Base-by-base conservation (phyloP, 1,139 yeast genomes). In the Suhomyces chickasaworum region DNA sequence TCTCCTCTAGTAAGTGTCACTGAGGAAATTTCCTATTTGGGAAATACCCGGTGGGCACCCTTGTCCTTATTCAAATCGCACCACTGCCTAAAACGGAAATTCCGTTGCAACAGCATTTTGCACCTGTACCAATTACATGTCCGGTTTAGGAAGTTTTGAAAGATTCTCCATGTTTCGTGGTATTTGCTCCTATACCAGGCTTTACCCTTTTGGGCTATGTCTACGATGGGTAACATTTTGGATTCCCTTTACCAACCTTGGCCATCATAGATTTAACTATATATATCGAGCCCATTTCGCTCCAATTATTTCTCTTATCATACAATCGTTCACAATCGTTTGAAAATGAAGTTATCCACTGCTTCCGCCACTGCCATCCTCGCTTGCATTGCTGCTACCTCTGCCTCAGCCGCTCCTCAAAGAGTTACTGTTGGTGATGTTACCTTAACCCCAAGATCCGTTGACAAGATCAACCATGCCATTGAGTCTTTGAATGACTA, bases 371-470 rank as follows among this genome's bases (percentile, higher is more conserved):
- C 76, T 34, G 57, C 70, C 50, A 57, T 63, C 42, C 60, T 71
- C 55, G 73, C 75, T 30, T 58, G 65, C 40, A 51, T 66, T 44
- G 56, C 70, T 20, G 52, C 65, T 10, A 65, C 66, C 33, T 51
- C 60, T 8, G 66, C 67, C 33, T 50, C 60, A 35, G 77, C 76
- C 47, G 69, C 73, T 33, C 77, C 78, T 42, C 50, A 60, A 17
- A 34, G 38, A 8, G 35, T 29, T 9, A 17, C 21, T 8, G 42
- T 32, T 16, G 18, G 32, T 12, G 48, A 53, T 17, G 59, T 58
- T 13, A 54, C 52, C 31, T 60, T 74, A 48, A 51, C 70, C 23
- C 61, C 54, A 45, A 71, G 77, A 61, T 71, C 72, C 40, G 45
- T 59, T 16, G 63, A 66, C 13, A 48, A 58, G 9, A 53, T 69